phyloP scores from a whole-genome alignment of 441 rosid genomes.

The Viola pubescens region DNA sequence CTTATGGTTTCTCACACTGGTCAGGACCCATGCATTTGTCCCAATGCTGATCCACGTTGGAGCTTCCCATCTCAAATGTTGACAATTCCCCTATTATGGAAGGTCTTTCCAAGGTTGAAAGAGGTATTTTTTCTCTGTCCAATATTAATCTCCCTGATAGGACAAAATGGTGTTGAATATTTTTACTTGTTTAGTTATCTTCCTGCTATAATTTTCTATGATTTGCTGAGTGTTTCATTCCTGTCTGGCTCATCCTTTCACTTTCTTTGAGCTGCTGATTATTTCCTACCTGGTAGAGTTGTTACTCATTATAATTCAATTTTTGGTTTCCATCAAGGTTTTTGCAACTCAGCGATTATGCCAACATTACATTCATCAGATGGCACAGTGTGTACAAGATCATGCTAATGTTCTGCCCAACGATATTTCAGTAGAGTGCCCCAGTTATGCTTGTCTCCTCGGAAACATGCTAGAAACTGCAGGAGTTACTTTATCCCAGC shows the following conservation, averaged over 20 bases:
- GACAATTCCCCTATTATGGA: slow-evolving; percentile 85
- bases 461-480: slow-evolving; percentile 87
- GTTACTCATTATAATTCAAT: slow-evolving; percentile 16
- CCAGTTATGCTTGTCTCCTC: slow-evolving; percentile 87
- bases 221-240: background rate
- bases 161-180: slow-evolving; percentile 6
- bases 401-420: slow-evolving; percentile 51
- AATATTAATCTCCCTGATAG: background rate
- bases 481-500: slow-evolving; percentile 64
- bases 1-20: slow-evolving; percentile 63
- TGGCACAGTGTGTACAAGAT: slow-evolving; percentile 58
- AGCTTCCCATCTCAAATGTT: slow-evolving; percentile 85
- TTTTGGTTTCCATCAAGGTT: slow-evolving; percentile 40
- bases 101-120: slow-evolving; percentile 67
- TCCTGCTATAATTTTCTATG: background rate
- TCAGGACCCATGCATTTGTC: slow-evolving; percentile 57
- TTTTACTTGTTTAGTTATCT: slow-evolving; percentile 10
- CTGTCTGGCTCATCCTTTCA: background rate
- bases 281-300: background rate
- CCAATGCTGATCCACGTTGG: slow-evolving; percentile 49
- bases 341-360: slow-evolving; percentile 57
- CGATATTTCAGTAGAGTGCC: slow-evolving; percentile 53
- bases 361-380: slow-evolving; percentile 67
- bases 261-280: slow-evolving; percentile 7
- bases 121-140: slow-evolving; percentile 37